Conservation (phyloP, 2,329 filamentous ascomycete genomes). For the Trichoderma sp. region DNA sequence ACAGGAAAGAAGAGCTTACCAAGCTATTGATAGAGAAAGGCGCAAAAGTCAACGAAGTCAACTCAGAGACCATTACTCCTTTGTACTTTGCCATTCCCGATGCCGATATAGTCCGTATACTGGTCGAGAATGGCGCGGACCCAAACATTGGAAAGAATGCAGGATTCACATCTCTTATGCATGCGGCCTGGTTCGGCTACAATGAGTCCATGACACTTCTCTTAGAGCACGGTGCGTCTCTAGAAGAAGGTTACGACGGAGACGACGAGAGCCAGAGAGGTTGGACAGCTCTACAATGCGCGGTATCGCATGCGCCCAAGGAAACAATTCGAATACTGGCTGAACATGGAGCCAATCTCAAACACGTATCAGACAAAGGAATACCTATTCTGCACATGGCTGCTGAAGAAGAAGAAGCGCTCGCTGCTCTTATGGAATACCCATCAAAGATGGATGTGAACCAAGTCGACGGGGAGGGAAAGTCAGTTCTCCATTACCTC, state of each 20-base stretch:
- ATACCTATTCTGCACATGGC: constrained; percentile 16
- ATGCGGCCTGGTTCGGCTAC: constrained; percentile 22
- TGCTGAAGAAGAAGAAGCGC: not conserved
- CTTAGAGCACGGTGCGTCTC: constrained; percentile 10
- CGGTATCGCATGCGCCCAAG: not conserved
- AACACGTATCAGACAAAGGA: not conserved
- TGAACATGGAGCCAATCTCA: constrained; percentile 22
- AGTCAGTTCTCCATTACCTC: not conserved
- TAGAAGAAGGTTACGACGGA: constrained; percentile 16
- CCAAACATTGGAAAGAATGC: constrained; percentile 8
- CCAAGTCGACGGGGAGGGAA: constrained; percentile 1
- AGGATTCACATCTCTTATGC: constrained; percentile 22
- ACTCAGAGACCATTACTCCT: not conserved
- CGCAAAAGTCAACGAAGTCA: constrained; percentile 28
- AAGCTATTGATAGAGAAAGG: constrained; percentile 26
- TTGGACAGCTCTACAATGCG: constrained; percentile 21
- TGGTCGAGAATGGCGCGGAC: constrained; percentile 25
- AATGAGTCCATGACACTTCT: constrained; percentile 10
- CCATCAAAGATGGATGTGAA: constrained; percentile 23
- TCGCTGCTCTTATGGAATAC: constrained; percentile 19
- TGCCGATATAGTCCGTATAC: not conserved
- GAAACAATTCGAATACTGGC: constrained; percentile 8
- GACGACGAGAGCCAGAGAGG: constrained; percentile 15
- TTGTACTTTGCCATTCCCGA: constrained; percentile 19
- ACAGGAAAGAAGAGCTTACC: constrained; percentile 17